Evolutionary conservation across 306 rosid species (phyloP).

Genomic region (Vigna unguiculata): DNA sequence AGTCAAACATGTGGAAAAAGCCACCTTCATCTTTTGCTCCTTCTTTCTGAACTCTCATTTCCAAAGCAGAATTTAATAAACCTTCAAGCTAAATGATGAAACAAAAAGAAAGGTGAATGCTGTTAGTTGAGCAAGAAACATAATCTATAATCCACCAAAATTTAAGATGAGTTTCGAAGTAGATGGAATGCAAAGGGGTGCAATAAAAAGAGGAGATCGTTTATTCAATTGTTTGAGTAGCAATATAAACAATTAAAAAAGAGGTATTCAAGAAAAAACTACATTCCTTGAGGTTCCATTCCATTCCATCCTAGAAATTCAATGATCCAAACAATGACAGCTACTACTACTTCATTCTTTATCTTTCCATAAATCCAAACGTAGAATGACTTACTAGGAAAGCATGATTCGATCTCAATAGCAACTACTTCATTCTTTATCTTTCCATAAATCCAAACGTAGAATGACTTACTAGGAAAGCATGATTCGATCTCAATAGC

Average conservation of each 20-base stretch:
- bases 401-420: neutral
- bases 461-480: neutral
- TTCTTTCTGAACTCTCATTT: constrained; percentile 76
- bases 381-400: neutral
- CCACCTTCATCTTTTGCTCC: constrained; percentile 66
- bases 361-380: neutral
- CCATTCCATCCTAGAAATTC: neutral
- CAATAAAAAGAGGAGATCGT: neutral
- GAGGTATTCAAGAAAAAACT: neutral
- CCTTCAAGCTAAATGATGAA: constrained; percentile 35
- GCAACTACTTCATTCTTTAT: neutral
- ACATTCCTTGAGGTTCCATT: neutral
- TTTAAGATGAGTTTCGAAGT: neutral
- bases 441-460: neutral
- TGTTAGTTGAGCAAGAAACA: constrained; percentile 1
- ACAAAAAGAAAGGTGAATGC: neutral
- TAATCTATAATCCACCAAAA: neutral
- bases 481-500: neutral
- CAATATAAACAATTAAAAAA: neutral
- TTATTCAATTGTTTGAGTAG: neutral
- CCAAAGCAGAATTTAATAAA: constrained; percentile 44
- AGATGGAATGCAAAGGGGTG: neutral
- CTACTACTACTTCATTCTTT: neutral
- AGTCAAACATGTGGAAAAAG: constrained; percentile 81
- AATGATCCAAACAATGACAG: neutral